These are phyloP conservation scores for Penicillium chermesinum DNA, from an alignment of 495 filamentous ascomycete genomes.

Conservation along the genomic window DNA sequence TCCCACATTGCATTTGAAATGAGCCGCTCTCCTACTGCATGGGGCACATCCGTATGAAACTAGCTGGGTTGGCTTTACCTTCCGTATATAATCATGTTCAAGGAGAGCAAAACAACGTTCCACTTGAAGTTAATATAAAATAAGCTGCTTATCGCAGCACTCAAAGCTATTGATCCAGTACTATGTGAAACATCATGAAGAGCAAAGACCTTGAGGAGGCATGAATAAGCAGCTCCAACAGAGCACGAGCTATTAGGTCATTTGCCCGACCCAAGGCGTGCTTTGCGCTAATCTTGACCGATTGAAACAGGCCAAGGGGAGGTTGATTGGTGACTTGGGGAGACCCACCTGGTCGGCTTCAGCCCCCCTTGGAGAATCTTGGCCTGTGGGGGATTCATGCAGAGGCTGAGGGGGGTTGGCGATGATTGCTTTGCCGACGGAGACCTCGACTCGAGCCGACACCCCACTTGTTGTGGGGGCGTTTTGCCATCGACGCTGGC, in stretches of 20 bases:
- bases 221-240: not conserved
- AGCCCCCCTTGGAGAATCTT: too few species aligned
- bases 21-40: conserved; percentile 19
- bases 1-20: conserved; percentile 21
- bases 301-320: not conserved
- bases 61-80: too few species aligned
- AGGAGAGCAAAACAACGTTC: too few species aligned
- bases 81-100: too few species aligned
- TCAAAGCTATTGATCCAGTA: too few species aligned
- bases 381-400: too few species aligned
- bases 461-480: conserved; percentile 9
- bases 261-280: conserved; percentile 3
- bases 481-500: too few species aligned
- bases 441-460: conserved; percentile 17
- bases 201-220: too few species aligned
- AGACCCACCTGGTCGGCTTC: too few species aligned
- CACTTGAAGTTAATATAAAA: too few species aligned
- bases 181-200: too few species aligned
- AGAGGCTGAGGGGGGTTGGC: not conserved
- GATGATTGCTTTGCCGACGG: conserved; percentile 12
- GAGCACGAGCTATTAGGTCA: not conserved
- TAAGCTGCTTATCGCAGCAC: too few species aligned
- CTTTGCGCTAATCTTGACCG: not conserved
- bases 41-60: conserved; percentile 15
- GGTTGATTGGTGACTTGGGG: not conserved